Base-by-base conservation (phyloP, 2,329 filamentous ascomycete species). In the Colletotrichum plurivorum region DNA sequence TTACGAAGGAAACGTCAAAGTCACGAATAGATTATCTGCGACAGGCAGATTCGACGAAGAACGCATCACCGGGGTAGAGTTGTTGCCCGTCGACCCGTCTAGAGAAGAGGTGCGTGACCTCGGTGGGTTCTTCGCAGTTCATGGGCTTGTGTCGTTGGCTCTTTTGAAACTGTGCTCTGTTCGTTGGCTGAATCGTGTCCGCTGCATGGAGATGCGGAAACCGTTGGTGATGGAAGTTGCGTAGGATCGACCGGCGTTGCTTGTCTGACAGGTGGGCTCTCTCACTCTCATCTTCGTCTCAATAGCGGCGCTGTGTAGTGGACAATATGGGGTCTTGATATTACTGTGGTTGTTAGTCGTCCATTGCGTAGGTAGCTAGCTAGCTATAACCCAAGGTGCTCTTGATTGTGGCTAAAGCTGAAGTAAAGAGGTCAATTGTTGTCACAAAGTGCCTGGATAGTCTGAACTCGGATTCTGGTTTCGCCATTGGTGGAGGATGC, bases 151-250 rank as follows among this genome's bases (percentile, higher is more conserved):
- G 31, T 10, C 31, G 31, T 36, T 36, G 31, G 31, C 3, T 10
- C 2, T 53, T 12, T 27, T 58, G 55, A 58, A 58, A 58, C 55
- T 46, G 22, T n/a, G 13, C 13, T 25, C 5, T 46, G 55, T 46
- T 31, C 41, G 53, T 43, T 13, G 55, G 31, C 55, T 48, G 55
- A 58, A 48, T 58, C 55, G 31, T 36, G 55, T 48, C 18, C 18
- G 31, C 20, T 22, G 63, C 63, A 65, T 65, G 18, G 52, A 59
- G 27, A 25, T 36, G 8, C n/a, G 43, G 39, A 22, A 36, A 36
- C 43, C 27, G 8, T 41, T 56, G 36, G 6, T 43, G n/a, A 45
- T 20, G 45, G 41, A 43, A 45, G 53, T 25, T 9, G 57, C 52
- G 20, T 36, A 43, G 18, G 63, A 43, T 51, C 41, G 51, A 27